These are phyloP conservation scores for Aspergillus ustus DNA, from an alignment of 2,329 filamentous ascomycete genomes.

Conservation along the genomic window DNA sequence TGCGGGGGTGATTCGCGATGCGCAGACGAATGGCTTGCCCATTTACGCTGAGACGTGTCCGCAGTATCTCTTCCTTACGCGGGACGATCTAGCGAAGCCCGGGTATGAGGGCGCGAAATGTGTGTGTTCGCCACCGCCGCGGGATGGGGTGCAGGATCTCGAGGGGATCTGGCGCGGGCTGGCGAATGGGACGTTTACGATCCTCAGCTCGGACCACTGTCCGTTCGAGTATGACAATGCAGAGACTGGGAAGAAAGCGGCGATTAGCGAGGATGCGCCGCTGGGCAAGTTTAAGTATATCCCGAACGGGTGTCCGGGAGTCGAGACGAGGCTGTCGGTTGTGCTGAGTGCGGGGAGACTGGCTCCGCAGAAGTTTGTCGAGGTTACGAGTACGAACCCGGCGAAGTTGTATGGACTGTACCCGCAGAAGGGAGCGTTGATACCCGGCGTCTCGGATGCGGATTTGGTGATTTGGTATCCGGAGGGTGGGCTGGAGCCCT, in stretches of 20 bases:
- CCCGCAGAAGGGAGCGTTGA: conserved; percentile 45
- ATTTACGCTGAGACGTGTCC: conserved; percentile 64
- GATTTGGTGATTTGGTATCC: conserved; percentile 52
- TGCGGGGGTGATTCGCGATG: conserved; percentile 53
- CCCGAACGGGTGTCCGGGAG: conserved; percentile 50
- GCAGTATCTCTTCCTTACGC: conserved; percentile 62
- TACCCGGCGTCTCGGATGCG: conserved; percentile 47
- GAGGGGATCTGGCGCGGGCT: conserved; percentile 58
- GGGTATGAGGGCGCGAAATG: conserved; percentile 56
- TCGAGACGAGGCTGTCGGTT: conserved; percentile 50
- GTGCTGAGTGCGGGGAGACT: conserved; percentile 36
- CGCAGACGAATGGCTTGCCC: conserved; percentile 56
- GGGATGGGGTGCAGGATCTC: conserved; percentile 54
- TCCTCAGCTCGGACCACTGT: conserved; percentile 44
- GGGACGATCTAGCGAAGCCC: conserved; percentile 49
- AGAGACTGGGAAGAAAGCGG: conserved; percentile 22
- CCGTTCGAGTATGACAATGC: conserved; percentile 28
- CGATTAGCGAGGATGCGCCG: conserved; percentile 32
- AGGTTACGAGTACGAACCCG: conserved; percentile 49
- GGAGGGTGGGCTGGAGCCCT: conserved; percentile 19
- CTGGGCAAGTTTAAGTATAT: conserved; percentile 45
- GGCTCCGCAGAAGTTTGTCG: conserved; percentile 48
- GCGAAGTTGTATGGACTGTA: conserved; percentile 50
- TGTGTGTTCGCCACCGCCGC: conserved; percentile 58
- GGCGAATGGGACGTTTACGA: conserved; percentile 59